These are phyloP conservation scores for Debaryomyces psychrophilus DNA, from an alignment of 1,139 yeast genomes.

Conservation along the genomic window DNA sequence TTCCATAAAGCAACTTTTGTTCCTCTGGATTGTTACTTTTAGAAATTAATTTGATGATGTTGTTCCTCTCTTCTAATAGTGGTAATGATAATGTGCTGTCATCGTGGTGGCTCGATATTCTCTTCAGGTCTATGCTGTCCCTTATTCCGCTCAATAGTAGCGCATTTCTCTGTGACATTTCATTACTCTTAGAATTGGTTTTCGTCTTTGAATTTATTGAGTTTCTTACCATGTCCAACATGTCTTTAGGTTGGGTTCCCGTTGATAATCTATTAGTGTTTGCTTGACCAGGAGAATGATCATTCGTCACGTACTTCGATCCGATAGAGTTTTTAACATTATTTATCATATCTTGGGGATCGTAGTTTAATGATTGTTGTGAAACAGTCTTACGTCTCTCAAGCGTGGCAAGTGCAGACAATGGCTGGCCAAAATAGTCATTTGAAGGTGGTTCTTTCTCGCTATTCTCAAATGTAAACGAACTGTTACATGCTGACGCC, in stretches of 20 bases:
- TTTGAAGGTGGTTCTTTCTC: background rate
- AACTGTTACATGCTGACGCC: background rate
- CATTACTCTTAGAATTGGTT: conserved; percentile 12
- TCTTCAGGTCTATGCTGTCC: conserved; percentile 32
- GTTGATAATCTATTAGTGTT: conserved; percentile 22
- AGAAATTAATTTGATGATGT: conserved; percentile 7
- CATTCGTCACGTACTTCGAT: conserved; percentile 18
- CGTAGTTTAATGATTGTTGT: conserved; percentile 6
- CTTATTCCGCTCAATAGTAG: conserved; percentile 27
- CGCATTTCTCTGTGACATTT: conserved; percentile 16
- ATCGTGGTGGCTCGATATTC: conserved; percentile 11
- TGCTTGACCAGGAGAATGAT: background rate
- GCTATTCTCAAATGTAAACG: background rate
- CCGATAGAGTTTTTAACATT: conserved; percentile 30
- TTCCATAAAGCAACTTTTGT: background rate
- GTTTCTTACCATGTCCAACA: conserved; percentile 29
- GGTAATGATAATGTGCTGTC: conserved; percentile 11
- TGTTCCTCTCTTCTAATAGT: conserved; percentile 9
- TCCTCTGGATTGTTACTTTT: conserved; percentile 9
- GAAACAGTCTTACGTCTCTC: background rate
- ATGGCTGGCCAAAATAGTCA: conserved; percentile 6
- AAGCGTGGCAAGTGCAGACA: background rate
- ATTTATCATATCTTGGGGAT: conserved; percentile 35
- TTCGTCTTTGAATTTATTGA: conserved; percentile 30
- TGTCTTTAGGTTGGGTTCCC: conserved; percentile 31